Evolutionary conservation across 371 early-diverging fungal species (phyloP), one percentile per base, ranked within the genome.

Genomic region (Furculomyces boomerangus): DNA sequence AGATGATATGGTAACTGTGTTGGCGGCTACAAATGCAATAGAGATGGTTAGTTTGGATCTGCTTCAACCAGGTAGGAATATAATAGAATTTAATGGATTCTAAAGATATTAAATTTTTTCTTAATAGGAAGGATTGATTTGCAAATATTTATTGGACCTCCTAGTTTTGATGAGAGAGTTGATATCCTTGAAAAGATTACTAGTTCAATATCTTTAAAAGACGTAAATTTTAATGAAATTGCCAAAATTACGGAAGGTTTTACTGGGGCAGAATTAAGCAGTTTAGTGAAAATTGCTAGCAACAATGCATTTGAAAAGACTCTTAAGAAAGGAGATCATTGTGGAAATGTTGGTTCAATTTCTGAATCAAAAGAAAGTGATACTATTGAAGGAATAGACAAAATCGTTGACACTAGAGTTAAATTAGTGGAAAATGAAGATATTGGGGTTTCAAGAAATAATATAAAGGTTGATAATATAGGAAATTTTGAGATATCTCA

Each of bases 41-140:
- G 99, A 99, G 80, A 85, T 90, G 30, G 93, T 99, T 62, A 99
- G 99, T 68, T 93, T 97, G 46, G 99, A 99, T 7, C 87, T 99
- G 49, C 90, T 99, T 68, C 90, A 99, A 63, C 62, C 55, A 20
- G 55, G 55, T 53, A 53, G 35, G 10, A 35, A 35, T 16, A 35
- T 35, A 10, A 10, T 16, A 35, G 35, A 10, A 10, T 35, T 35
- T 35, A 35, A 35, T 35, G 35, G 18, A 35, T 10, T 10, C 18
- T 18, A 18, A 7, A 18, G 18, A 35, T 10, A 18, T 18, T 35
- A 7, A 7, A 18, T 35, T 7, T 35, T 26, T 8, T 24, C 24
- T 26, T 24, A 45, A 95, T 95, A 71, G 99, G 99, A 47, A 92
- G 99, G 62, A 99, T 99, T 74, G 99, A 99, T 75, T 86, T 99